A percentile compares a stretch with the other conserved stretches of the same genome.
Conservation (phyloP, 1,284 basidiomycete genomes). For the Sporisorium iseilematis-ciliati region DNA sequence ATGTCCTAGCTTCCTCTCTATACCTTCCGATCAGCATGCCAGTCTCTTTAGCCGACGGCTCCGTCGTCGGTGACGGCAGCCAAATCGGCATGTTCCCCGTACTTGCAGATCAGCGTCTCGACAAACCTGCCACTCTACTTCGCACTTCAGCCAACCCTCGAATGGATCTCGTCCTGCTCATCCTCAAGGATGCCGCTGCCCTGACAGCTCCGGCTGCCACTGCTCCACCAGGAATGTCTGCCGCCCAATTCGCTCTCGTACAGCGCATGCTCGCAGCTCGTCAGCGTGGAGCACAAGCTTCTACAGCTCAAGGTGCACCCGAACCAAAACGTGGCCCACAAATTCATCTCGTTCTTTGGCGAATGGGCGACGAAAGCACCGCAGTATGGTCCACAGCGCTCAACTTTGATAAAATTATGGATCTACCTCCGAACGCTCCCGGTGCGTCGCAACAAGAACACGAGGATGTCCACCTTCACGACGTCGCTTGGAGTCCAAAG, state of each 20-base stretch:
- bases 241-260: constrained; percentile 44
- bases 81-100: constrained; percentile 43
- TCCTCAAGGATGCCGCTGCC: constrained; percentile 37
- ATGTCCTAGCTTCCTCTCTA: constrained; percentile 4
- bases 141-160: constrained; percentile 47
- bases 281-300: constrained; percentile 36
- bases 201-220: constrained; percentile 15
- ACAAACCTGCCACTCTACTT: constrained; percentile 34
- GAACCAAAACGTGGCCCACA: constrained; percentile 48
- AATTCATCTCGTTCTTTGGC: constrained; percentile 44
- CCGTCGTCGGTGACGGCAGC: constrained; percentile 42
- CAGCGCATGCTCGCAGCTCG: constrained; percentile 50
- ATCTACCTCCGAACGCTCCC: constrained; percentile 1
- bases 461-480: constrained; percentile 43
- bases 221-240: constrained; percentile 42
- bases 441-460: constrained; percentile 35
- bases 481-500: constrained; percentile 44
- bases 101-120: constrained; percentile 35
- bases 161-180: constrained; percentile 51
- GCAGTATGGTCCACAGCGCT: constrained; percentile 39
- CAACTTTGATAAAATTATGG: constrained; percentile 37
- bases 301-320: constrained; percentile 12
- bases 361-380: constrained; percentile 45
- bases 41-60: constrained; percentile 29
- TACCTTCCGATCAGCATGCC: constrained; percentile 10